Evolutionary conservation across 202 grass and related monocot genomes (phyloP).

Genomic region (Setaria italica): DNA sequence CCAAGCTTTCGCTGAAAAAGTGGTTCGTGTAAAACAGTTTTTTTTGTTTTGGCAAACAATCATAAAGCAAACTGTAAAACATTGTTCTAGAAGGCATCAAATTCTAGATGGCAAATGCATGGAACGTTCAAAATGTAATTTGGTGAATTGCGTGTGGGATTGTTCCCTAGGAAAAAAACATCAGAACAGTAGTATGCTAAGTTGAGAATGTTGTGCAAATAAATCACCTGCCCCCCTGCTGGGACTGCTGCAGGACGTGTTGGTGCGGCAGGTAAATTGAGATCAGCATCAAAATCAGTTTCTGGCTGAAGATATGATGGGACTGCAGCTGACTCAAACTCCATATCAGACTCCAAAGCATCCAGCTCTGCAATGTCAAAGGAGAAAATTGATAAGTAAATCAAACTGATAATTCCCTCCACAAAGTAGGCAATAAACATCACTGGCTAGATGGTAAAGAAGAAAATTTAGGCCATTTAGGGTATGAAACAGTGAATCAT

Average conservation of each 20-base stretch:
- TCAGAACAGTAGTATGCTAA: conserved; percentile 1
- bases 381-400: conserved; percentile 21
- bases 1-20: not conserved
- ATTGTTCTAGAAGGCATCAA: not conserved
- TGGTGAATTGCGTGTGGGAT: not conserved
- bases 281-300: conserved; percentile 66
- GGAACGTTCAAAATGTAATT: conserved; percentile 9
- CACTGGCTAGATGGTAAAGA: not conserved
- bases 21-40: not conserved
- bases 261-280: conserved; percentile 78
- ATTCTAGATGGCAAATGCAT: not conserved
- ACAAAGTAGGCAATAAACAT: not conserved
- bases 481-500: not conserved
- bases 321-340: conserved; percentile 71
- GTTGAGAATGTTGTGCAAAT: conserved; percentile 1
- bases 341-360: conserved; percentile 91
- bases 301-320: conserved; percentile 94
- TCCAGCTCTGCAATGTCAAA: conserved; percentile 66
- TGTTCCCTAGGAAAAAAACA: not conserved
- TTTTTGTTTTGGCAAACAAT: not conserved
- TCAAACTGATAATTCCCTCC: not conserved
- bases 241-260: conserved; percentile 59
- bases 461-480: not conserved
- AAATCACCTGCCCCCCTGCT: conserved; percentile 56
- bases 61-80: not conserved